Evolutionary conservation across 257 asterid species (phyloP).

Genomic region (Nemophila menziesii): DNA sequence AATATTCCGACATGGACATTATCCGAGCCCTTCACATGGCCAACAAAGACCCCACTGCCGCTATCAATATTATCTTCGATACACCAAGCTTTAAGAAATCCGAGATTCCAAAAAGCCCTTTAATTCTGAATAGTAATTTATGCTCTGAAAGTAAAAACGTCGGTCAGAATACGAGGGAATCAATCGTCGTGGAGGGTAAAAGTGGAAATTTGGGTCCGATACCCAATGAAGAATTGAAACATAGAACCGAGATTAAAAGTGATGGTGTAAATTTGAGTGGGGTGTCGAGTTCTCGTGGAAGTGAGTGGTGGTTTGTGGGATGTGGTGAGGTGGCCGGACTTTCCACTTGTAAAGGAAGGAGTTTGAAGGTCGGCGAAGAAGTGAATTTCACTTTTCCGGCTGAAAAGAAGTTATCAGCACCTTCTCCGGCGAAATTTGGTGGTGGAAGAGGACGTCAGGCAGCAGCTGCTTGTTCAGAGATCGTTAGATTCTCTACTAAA

Average conservation of each 20-base stretch:
- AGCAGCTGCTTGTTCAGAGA: conserved; percentile 53
- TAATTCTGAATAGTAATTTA: conserved; percentile 15
- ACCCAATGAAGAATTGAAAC: conserved; percentile 14
- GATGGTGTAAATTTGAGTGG: conserved; percentile 13
- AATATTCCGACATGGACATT: conserved; percentile 69
- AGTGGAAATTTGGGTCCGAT: conserved; percentile 5
- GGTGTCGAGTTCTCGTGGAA: conserved; percentile 29
- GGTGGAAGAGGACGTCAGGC: conserved; percentile 67
- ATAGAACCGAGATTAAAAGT: conserved; percentile 4
- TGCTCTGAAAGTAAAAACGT: conserved; percentile 15
- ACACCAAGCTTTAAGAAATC: conserved; percentile 44
- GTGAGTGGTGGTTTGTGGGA: conserved; percentile 88
- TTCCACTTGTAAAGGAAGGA: conserved; percentile 85
- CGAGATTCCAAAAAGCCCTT: conserved; percentile 21
- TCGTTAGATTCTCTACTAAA: conserved; percentile 73
- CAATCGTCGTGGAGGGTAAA: neutral
- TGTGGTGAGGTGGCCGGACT: conserved; percentile 56
- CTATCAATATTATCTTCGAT: conserved; percentile 78
- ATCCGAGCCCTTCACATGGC: conserved; percentile 95
- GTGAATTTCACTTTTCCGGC: conserved; percentile 54
- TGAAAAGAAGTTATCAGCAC: conserved; percentile 38
- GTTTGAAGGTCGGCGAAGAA: conserved; percentile 56
- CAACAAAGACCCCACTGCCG: conserved; percentile 77
- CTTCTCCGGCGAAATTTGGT: conserved; percentile 58
- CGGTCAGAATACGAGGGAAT: conserved; percentile 6